phyloP scores from a whole-genome alignment of 371 early-diverging fungal genomes.

The Lichtheimia ramosa region DNA sequence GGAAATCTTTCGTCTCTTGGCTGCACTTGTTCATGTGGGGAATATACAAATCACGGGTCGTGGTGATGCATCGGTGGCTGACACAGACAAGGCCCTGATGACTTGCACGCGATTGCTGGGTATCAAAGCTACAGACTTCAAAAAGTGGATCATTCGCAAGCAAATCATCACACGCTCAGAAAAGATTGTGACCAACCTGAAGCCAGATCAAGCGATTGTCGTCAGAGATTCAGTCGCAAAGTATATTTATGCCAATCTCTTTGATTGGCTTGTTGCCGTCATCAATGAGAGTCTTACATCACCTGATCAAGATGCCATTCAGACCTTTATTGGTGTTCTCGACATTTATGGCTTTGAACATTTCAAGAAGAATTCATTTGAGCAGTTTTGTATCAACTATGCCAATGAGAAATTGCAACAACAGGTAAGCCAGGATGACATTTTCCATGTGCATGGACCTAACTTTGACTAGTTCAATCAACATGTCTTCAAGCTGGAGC shows the following conservation, averaged over 20 bases:
- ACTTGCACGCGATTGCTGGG: conserved; percentile 67
- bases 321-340: conserved; percentile 86
- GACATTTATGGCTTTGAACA: conserved; percentile 96
- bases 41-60: conserved; percentile 77
- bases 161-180: conserved; percentile 84
- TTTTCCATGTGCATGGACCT: no score
- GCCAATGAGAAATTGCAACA: conserved; percentile 97
- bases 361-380: conserved; percentile 95
- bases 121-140: conserved; percentile 67
- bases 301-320: conserved; percentile 40
- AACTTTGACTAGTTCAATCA: conserved; percentile 70
- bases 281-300: conserved; percentile 71
- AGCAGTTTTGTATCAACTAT: conserved; percentile 98
- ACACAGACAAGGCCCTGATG: conserved; percentile 62
- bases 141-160: conserved; percentile 84
- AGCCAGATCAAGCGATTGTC: conserved; percentile 66
- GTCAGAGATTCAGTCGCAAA: conserved; percentile 90
- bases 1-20: conserved; percentile 82
- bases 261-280: conserved; percentile 86
- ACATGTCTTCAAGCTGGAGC: conserved; percentile 77
- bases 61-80: conserved; percentile 64
- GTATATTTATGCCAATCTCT: conserved; percentile 85
- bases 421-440: conserved; percentile 43
- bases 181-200: conserved; percentile 76
- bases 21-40: conserved; percentile 86